phyloP scores from a whole-genome alignment of 2,329 filamentous ascomycete species.

The Cladosporium sp. region DNA sequence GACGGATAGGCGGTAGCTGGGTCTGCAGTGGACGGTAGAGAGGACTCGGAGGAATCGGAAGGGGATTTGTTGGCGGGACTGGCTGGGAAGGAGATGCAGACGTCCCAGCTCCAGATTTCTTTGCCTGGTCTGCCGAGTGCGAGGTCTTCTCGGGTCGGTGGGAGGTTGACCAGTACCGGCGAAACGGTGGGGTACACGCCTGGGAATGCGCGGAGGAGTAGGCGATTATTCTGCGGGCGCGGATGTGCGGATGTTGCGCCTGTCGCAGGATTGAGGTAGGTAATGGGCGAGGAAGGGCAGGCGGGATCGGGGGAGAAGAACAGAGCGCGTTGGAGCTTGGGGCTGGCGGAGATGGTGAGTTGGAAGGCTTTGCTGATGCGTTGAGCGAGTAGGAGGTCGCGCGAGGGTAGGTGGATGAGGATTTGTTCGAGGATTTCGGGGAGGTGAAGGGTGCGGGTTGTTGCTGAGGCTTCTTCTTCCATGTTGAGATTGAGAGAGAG shows the following conservation, averaged over 20 bases:
- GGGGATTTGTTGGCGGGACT: conserved; percentile 4
- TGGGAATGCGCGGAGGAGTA: conserved; percentile 28
- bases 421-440: conserved; percentile 36
- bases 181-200: conserved; percentile 31
- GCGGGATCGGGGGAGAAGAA: conserved; percentile 28
- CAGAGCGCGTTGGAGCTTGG: conserved; percentile 27
- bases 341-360: conserved; percentile 22
- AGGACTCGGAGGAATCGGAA: background rate
- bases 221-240: conserved; percentile 31
- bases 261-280: conserved; percentile 8
- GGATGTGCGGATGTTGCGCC: conserved; percentile 15
- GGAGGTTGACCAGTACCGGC: conserved; percentile 23
- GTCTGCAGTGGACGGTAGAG: conserved; percentile 12
- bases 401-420: conserved; percentile 27
- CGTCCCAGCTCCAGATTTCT: conserved; percentile 30
- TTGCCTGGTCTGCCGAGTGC: conserved; percentile 7
- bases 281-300: conserved; percentile 2
- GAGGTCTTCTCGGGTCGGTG: conserved; percentile 11
- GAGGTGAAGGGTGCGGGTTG: conserved; percentile 20
- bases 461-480: background rate
- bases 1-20: conserved; percentile 23
- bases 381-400: conserved; percentile 30
- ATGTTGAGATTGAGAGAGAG: background rate
- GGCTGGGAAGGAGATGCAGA: conserved; percentile 28
- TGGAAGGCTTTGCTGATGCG: conserved; percentile 26